Percentiles rank a stretch among this genome's conserved stretches.
Evolutionary conservation across 2,329 filamentous ascomycete species (phyloP).

Genomic region (Aspergillus terreus): DNA sequence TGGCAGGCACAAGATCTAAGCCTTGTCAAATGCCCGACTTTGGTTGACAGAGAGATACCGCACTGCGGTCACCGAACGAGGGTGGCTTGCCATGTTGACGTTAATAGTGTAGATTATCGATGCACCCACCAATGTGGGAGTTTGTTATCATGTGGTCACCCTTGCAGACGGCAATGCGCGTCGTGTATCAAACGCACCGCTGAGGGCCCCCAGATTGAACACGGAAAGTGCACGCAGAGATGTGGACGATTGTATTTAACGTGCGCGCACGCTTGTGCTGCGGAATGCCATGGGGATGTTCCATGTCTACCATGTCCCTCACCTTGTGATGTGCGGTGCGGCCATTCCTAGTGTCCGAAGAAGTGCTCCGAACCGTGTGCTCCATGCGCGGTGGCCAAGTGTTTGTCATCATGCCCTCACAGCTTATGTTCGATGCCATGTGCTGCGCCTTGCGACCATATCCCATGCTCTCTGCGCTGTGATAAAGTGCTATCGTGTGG

Average conservation of each 20-base stretch:
- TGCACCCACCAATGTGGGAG: conserved; percentile 51
- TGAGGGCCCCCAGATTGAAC: conserved; percentile 34
- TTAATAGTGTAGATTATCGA: conserved; percentile 36
- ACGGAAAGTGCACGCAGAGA: conserved; percentile 38
- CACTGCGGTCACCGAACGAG: conserved; percentile 54
- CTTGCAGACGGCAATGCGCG: conserved; percentile 49
- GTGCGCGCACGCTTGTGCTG: conserved; percentile 55
- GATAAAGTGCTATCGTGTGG: conserved; percentile 52
- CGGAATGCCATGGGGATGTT: conserved; percentile 49
- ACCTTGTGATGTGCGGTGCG: conserved; percentile 55
- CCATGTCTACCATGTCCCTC: conserved; percentile 26
- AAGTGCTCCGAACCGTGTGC: conserved; percentile 58
- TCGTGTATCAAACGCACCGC: conserved; percentile 41
- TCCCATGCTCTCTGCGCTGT: conserved; percentile 64
- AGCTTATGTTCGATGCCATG: conserved; percentile 53
- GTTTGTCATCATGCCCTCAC: conserved; percentile 56
- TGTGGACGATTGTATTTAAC: conserved; percentile 52
- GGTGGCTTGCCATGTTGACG: conserved; percentile 50
- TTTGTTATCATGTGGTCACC: conserved; percentile 56
- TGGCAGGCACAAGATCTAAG: conserved; percentile 42
- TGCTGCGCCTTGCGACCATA: conserved; percentile 62
- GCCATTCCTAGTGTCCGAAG: conserved; percentile 38
- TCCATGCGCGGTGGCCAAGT: conserved; percentile 56
- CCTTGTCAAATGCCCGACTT: conserved; percentile 47
- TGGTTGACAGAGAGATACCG: conserved; percentile 48